Conservation (phyloP, 352 stramenopile species). For the Phytophthora quininea region DNA sequence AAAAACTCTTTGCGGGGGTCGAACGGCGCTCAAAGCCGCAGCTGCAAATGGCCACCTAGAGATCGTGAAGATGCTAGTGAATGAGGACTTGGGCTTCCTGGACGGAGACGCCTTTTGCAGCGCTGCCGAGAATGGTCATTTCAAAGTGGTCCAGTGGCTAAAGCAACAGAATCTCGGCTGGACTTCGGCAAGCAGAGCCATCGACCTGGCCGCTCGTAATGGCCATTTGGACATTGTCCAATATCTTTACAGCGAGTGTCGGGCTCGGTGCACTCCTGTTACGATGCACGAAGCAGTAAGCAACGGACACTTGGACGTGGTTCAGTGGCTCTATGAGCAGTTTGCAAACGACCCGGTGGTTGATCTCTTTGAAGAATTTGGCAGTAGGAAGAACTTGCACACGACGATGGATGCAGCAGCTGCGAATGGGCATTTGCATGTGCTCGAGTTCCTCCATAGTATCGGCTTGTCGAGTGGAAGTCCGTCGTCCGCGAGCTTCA, state of each 20-base stretch:
- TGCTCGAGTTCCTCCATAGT: slow-evolving; percentile 34
- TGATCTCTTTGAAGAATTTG: slow-evolving; percentile 19
- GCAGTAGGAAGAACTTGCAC: slow-evolving; percentile 25
- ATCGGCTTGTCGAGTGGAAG: slow-evolving; percentile 18
- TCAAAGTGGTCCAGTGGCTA: slow-evolving; percentile 23
- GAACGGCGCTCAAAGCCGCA: slow-evolving; percentile 30
- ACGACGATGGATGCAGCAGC: slow-evolving; percentile 37
- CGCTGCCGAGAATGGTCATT: slow-evolving; percentile 21
- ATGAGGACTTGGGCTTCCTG: slow-evolving; percentile 19
- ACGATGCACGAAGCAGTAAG: slow-evolving; percentile 29
- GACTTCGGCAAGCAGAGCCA: slow-evolving; percentile 23
- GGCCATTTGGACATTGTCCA: slow-evolving; percentile 29
- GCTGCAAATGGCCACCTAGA: slow-evolving; percentile 28
- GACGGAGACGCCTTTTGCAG: slow-evolving; percentile 30
- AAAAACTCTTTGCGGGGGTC: slow-evolving; percentile 7
- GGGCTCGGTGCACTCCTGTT: slow-evolving; percentile 11
- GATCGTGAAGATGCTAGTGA: slow-evolving; percentile 23
- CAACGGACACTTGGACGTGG: slow-evolving; percentile 25
- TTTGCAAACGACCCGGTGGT: slow-evolving; percentile 13
- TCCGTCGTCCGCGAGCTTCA: neutral
- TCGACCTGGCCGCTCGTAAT: slow-evolving; percentile 26
- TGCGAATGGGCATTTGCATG: slow-evolving; percentile 35
- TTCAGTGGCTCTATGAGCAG: slow-evolving; percentile 28
- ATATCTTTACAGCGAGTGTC: slow-evolving; percentile 29
- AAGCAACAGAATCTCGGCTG: slow-evolving; percentile 33